Conservation (phyloP, 345 rosid species). For the Reutealis trisperma region DNA sequence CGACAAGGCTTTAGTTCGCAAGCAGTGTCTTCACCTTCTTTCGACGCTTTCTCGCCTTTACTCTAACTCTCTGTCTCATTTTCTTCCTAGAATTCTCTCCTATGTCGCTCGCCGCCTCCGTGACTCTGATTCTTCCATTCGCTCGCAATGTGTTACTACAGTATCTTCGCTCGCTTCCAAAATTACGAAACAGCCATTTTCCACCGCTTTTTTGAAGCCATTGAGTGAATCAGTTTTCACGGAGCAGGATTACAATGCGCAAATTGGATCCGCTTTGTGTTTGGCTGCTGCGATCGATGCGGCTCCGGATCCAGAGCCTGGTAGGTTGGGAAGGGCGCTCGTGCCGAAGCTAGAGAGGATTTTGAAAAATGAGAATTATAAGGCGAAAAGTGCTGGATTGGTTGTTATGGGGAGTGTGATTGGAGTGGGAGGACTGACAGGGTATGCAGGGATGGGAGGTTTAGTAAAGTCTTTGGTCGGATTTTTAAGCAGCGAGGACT, state of each 20-base stretch:
- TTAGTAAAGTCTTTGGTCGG: conserved; percentile 62
- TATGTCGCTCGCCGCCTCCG: conserved; percentile 71
- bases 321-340: conserved; percentile 42
- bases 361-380: conserved; percentile 63
- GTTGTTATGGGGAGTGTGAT: conserved; percentile 84
- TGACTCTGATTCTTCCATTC: conserved; percentile 73
- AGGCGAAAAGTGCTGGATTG: conserved; percentile 74
- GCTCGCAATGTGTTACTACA: conserved; percentile 67
- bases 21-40: conserved; percentile 69
- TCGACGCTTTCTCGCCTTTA: conserved; percentile 56
- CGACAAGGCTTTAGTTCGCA: conserved; percentile 71
- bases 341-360: conserved; percentile 69
- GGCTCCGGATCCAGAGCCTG: conserved; percentile 70
- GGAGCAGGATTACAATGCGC: conserved; percentile 78
- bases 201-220: conserved; percentile 63
- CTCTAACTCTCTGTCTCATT: conserved; percentile 56
- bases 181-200: conserved; percentile 55
- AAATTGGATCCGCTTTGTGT: conserved; percentile 82
- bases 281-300: conserved; percentile 80
- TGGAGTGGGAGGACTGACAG: conserved; percentile 65
- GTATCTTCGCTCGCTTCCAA: conserved; percentile 62
- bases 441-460: conserved; percentile 32
- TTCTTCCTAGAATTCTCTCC: conserved; percentile 65
- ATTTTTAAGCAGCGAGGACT: conserved; percentile 67
- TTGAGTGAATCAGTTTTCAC: conserved; percentile 79